Evolutionary conservation across 2,329 filamentous ascomycete genomes (phyloP), one percentile per base, ranked within the genome.

Genomic region (Phymatotrichopsis omnivora): DNA sequence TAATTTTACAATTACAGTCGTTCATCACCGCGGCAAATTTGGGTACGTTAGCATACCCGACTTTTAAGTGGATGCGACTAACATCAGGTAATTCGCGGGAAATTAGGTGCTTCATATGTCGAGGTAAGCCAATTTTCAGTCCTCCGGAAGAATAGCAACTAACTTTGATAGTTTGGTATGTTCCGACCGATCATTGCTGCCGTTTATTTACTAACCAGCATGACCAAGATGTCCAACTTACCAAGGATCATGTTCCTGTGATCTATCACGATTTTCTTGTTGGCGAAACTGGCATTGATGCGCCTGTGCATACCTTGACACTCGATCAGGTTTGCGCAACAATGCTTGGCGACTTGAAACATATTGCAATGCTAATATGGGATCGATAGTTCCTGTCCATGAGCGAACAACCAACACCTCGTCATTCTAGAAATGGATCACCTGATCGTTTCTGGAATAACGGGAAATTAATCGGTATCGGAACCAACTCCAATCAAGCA

Each of bases 251-350:
- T 58, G 86, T 98, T 1, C 91, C 91, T 0, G 89, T 98, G 54
- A 94, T 98, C 59, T 98, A 98, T 61, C 91, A 98, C 61, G 91
- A 98, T 63, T 98, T 98, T 60, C 71, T 96, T 11, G 91, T 98
- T 62, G 94, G 86, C 61, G 91, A 98, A 65, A 96, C 91, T 0
- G 91, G 93, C 7, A 91, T 95, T 42, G 91, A 98, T 60, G 91
- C 91, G 0, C 91, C 91, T 0, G 89, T 98, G 2, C 91, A 98
- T 61, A 93, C 85, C 0, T 69, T 98, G 53, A 98, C 91, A 0
- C 68, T 96, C 3, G 89, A 98, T 60, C 91, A 95, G 56, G 36
- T 56, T 27, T 33, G 28, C 8, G n/a, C 19, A 36, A 25, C 16
- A 30, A 32, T n/a, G n/a, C 14, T 20, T 32, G 22, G 3, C 16